Evolutionary conservation across 345 rosid genomes (phyloP).

Genomic region (Salix exigua): DNA sequence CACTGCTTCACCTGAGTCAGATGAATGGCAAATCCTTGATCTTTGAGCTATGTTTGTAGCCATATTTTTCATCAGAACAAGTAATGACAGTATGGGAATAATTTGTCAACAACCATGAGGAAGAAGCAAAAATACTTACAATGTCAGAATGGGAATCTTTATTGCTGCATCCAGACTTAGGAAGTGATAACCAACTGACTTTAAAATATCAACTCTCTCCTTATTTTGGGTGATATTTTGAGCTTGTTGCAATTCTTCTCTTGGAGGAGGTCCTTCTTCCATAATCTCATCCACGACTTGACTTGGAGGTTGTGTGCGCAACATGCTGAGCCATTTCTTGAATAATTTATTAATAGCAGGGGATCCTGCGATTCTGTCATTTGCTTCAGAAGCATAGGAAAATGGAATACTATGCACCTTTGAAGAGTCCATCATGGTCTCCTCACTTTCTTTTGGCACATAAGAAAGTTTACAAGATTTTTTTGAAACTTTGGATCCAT

Average conservation of each 20-base stretch:
- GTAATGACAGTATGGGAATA: background rate
- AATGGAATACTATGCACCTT: constrained; percentile 55
- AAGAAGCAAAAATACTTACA: constrained; percentile 51
- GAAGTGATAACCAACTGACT: constrained; percentile 47
- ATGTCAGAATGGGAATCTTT: constrained; percentile 62
- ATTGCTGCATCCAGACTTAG: constrained; percentile 68
- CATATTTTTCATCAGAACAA: background rate
- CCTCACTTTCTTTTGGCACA: constrained; percentile 59
- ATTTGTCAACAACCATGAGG: background rate
- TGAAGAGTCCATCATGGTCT: constrained; percentile 46
- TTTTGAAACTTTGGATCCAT: constrained; percentile 50
- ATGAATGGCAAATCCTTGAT: background rate
- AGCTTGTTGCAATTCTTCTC: constrained; percentile 23
- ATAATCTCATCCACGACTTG: constrained; percentile 49
- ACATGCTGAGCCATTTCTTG: constrained; percentile 71
- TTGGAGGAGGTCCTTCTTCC: constrained; percentile 45
- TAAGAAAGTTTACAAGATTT: constrained; percentile 65
- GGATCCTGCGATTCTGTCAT: constrained; percentile 49
- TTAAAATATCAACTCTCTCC: constrained; percentile 35
- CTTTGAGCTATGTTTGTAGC: background rate
- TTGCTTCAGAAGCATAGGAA: constrained; percentile 60
- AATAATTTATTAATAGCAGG: constrained; percentile 72
- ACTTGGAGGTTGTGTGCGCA: constrained; percentile 49
- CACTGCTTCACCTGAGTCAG: background rate
- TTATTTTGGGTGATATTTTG: constrained; percentile 27